Base-by-base conservation (phyloP, 495 filamentous ascomycete species). In the Cudoniella acicularis region DNA sequence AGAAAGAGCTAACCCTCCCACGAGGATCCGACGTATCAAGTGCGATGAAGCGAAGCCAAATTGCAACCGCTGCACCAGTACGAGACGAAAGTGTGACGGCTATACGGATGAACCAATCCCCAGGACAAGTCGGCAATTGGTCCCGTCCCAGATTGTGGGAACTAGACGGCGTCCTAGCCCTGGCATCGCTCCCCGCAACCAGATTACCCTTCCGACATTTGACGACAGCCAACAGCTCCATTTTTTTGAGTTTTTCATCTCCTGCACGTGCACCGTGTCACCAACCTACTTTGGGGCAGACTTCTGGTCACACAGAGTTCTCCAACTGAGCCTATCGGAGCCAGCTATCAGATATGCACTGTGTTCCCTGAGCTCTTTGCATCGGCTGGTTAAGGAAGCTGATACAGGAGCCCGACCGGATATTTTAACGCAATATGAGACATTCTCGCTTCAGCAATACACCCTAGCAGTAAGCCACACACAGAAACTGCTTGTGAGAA, bases 311-410 rank as follows among this genome's bases (percentile, higher is more conserved):
- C 59, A 60, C 9, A 56, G 72, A 6, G 63, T 78, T 24, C 64
- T 75, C 2, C 70, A 73, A 49, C 66, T 69, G 43, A 65, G 67
- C 22, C 67, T 74, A 43, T 49, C 66, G 25, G 59, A 72, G 27
- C 68, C 72, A 25, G 61, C 72, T 2, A 67, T 76, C 18, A 70
- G 73, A 22, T 70, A 72, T 60, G 70, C 72, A 11, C 75, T 85
- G 1, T 73, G 85, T 13, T 83, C 84, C 26, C 69, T 87, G n/a
- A 79, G 80, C 30, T 36, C 30, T 36, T 36, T 36, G 30, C 30
- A 36, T 36, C 30, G 30, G 6, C 4, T 13, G 4, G 13, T 36
- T 36, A 36, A 13, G 30, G 30, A 36, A 13, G 13, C 4, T 36
- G 30, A 36, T 13, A 13, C 30, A 13, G 13, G 30, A 36, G 6